Evolutionary conservation across 345 rosid genomes (phyloP), one percentile per base, ranked within the genome.

Genomic region (Melastoma malabathricum): DNA sequence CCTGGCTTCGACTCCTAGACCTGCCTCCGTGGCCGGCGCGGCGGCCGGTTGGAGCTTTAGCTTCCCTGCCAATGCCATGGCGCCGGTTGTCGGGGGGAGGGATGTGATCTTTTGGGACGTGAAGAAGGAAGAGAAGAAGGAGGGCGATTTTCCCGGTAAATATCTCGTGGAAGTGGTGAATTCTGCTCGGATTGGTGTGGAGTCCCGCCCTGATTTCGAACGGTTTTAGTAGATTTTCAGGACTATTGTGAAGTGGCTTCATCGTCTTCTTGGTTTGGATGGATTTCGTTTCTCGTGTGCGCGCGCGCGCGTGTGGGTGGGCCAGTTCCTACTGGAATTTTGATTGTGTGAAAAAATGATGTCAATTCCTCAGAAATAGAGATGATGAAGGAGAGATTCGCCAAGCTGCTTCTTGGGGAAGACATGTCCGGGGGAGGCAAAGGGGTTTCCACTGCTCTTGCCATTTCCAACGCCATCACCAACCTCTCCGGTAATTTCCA

Each of bases 361-460:
- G 41, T 34, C 41, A 34, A 34, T 34, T 34, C 12, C 12, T 34
- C 51, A 87, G 99, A 92, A 60, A 65, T 78, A 55, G 99, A 84
- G 68, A 74, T 88, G 95, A 93, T 93, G 99, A 93, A 83, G 64
- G 99, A 93, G 73, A 83, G 95, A 73, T 93, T 88, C 56, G 90
- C 97, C 5, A 93, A 93, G 81, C 83, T 93, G 49, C 88, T 93
- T 51, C 66, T 92, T 1, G 99, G 99, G 46, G 99, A 93, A 54
- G 99, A 93, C 67, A 93, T 93, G 99, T 93, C 99, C 13, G 99
- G 97, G 18, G 94, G 97, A 49, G 97, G 99, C 6, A 88, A 93
- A 72, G 97, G 99, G 27, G 99, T 88, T 43, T 93, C 95, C 60
- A 88, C 94, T 31, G 99, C 99, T 2, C 95, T 93, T 52, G 94